Evolutionary conservation across 345 rosid genomes (phyloP).

Genomic region (Citrus sp.): DNA sequence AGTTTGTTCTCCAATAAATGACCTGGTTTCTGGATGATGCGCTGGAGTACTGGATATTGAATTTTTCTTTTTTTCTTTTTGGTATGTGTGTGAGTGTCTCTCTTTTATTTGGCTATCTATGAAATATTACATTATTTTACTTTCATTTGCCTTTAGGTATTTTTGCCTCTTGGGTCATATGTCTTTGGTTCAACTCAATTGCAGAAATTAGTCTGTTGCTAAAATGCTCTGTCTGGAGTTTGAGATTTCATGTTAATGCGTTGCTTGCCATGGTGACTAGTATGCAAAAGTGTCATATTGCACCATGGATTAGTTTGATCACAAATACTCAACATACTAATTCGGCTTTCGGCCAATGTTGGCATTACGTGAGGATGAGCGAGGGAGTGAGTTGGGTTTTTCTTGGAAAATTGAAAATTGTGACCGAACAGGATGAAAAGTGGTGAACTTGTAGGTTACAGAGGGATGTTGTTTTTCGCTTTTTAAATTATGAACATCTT

Average conservation of each 20-base stretch:
- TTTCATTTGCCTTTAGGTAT: not conserved
- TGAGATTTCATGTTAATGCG: not conserved
- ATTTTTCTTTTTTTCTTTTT: not conserved
- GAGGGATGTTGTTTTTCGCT: too few relatives aligned
- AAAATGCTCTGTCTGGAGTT: not conserved
- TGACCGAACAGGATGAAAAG: not conserved
- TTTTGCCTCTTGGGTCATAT: not conserved
- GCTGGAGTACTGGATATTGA: not conserved
- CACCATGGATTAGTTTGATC: not conserved
- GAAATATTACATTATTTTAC: not conserved
- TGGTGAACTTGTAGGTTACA: not conserved
- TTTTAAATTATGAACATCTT: not conserved
- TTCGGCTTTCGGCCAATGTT: not conserved
- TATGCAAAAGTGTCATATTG: not conserved
- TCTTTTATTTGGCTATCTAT: not conserved
- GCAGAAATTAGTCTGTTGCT: not conserved
- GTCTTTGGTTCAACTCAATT: not conserved
- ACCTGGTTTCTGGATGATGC: not conserved
- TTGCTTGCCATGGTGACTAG: not conserved
- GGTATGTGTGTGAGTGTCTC: not conserved
- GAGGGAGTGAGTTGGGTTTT: not conserved
- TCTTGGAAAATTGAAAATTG: not conserved
- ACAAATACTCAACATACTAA: not conserved
- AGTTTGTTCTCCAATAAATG: not conserved
- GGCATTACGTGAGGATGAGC: not conserved